Percentiles rank a stretch among this genome's conserved stretches.
phyloP scores from a whole-genome alignment of 169 alveolate species.

The Plasmodium adleri region DNA sequence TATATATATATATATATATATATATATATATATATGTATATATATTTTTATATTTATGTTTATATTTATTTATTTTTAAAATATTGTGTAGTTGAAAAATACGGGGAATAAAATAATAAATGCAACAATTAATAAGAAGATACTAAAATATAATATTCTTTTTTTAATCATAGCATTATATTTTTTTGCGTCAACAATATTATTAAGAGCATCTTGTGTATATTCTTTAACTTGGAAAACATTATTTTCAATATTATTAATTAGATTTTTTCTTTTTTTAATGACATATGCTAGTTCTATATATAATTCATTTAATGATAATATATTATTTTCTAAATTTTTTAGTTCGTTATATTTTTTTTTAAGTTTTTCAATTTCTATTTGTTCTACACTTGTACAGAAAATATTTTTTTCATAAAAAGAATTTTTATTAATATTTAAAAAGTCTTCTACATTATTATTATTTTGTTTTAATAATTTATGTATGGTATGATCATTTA shows the following conservation, averaged over 20 bases:
- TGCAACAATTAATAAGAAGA: conserved; percentile 54
- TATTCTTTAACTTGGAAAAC: conserved; percentile 57
- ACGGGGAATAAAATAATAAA: conserved; percentile 43
- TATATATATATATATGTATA: background rate
- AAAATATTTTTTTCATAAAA: background rate
- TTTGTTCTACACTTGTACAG: conserved; percentile 14
- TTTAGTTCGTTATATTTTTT: conserved; percentile 47
- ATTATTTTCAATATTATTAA: conserved; percentile 48
- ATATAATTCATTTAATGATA: conserved; percentile 42
- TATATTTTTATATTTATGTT: background rate
- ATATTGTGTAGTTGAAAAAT: conserved; percentile 28
- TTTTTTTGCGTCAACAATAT: conserved; percentile 39
- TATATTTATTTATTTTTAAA: background rate
- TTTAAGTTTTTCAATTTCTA: conserved; percentile 46
- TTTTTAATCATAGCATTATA: conserved; percentile 31
- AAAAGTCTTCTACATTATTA: conserved; percentile 25
- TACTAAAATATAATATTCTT: conserved; percentile 35
- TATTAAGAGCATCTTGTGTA: conserved; percentile 50
- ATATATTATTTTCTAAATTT: conserved; percentile 28
- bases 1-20: background rate
- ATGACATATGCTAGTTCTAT: conserved; percentile 61
- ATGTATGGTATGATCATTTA: conserved; percentile 22
- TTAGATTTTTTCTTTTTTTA: conserved; percentile 43
- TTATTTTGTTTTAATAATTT: conserved; percentile 19
- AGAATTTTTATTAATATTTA: conserved; percentile 19